phyloP scores from a whole-genome alignment of 331 rosid genomes.

The Telfairia occidentalis region DNA sequence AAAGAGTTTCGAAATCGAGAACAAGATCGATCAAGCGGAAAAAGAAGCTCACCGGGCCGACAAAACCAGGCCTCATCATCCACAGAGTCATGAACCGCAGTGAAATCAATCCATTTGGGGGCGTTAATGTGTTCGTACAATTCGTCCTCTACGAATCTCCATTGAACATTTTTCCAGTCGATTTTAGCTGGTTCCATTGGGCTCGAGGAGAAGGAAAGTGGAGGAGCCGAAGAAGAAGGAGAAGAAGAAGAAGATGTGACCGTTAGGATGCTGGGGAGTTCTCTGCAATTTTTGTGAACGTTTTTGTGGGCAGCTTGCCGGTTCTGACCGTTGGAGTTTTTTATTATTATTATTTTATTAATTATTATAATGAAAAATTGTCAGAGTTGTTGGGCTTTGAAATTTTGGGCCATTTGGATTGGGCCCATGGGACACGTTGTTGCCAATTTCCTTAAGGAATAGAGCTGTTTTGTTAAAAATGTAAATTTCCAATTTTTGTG shows the following conservation, averaged over 20 bases:
- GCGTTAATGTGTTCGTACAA: slow-evolving; percentile 79
- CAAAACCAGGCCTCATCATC: slow-evolving; percentile 79
- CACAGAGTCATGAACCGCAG: slow-evolving; percentile 25
- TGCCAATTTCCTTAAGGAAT: background rate
- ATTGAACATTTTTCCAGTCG: slow-evolving; percentile 79
- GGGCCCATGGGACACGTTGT: background rate
- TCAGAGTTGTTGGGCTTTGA: background rate
- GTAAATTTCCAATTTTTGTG: background rate
- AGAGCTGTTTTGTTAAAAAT: background rate
- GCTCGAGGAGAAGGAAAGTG: background rate
- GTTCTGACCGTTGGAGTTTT: slow-evolving; percentile 11
- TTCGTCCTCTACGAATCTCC: slow-evolving; percentile 65
- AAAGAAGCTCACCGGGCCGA: slow-evolving; percentile 42
- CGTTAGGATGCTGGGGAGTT: slow-evolving; percentile 5
- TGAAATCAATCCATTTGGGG: slow-evolving; percentile 89
- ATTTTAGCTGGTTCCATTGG: slow-evolving; percentile 88
- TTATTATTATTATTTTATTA: background rate
- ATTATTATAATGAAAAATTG: background rate
- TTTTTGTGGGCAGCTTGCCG: slow-evolving; percentile 2
- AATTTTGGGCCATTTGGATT: background rate
- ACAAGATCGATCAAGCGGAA: background rate
- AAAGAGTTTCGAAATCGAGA: background rate
- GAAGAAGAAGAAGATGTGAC: background rate
- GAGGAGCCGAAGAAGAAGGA: background rate
- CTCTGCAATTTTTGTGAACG: background rate